Base-by-base conservation (phyloP, 306 rosid species). In the Cyclanthera cordifolia region DNA sequence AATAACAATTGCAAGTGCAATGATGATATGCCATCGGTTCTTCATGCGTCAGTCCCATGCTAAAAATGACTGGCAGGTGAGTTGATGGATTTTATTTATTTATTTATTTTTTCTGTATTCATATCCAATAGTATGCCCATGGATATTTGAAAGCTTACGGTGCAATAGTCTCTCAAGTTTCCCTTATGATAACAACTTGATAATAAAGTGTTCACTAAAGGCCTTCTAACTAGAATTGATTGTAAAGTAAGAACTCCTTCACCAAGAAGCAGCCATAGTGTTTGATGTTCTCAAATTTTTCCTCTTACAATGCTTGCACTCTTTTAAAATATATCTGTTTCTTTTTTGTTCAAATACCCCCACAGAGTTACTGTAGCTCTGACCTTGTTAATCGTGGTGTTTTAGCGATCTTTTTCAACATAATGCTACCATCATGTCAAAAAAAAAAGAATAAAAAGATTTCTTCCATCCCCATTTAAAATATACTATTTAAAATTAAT, bases 21-120 rank as follows among this genome's bases (percentile, higher is more conserved):
- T 83, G 75, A 34, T 83, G 82, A 51, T 83, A 71, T 83, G 87
- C 81, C 87, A 83, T 77, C 80, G 77, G 60, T 83, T 83, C 72
- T 83, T 75, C 71, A 72, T 83, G 78, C 70, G 71, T 51, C 82
- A 80, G 46, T 83, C 87, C 63, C 87, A 72, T 71, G 82, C 87
- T 58, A 78, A 78, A 73, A 80, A 80, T 75, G 87, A 76, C 72
- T 80, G 87, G 87, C 80, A 80, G 87, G 87, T 80, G 78, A 53
- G 58, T 39, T 61, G 17, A 61, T 39, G 4, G 48, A n/a, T n/a
- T n/a, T n/a, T n/a, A n/a, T n/a, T n/a, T n/a, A n/a, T n/a, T n/a
- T 28, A 11, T 37, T 37, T 61, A 11, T 61, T 37, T 37, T 39
- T 47, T n/a, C n/a, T 20, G 8, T 4, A 19, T 9, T 61, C 43